Conservation (phyloP, 371 early-diverging fungal species). For the Mortierella sp. region DNA sequence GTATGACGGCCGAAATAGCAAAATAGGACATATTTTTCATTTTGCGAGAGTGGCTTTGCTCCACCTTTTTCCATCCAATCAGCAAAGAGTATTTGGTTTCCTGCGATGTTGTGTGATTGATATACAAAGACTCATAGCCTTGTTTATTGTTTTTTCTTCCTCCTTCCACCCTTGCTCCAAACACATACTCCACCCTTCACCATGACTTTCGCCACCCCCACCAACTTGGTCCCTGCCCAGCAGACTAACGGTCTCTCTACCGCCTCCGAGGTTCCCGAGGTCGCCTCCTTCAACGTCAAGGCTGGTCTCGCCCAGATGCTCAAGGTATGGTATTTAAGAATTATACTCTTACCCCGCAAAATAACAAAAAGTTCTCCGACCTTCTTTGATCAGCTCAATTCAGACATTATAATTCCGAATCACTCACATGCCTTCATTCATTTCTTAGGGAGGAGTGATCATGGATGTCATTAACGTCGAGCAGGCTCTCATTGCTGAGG, state of each 20-base stretch:
- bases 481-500: conserved; percentile 98
- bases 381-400: not conserved
- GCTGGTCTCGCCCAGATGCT: conserved; percentile 97
- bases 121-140: too few relatives aligned
- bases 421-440: not conserved
- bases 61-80: not conserved
- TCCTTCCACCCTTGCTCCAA: too few relatives aligned
- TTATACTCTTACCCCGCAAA: not conserved
- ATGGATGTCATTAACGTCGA: conserved; percentile 98
- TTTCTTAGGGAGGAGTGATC: conserved; percentile 92
- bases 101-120: too few relatives aligned
- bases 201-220: conserved; percentile 69
- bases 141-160: too few relatives aligned
- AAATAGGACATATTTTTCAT: too few relatives aligned
- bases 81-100: not conserved
- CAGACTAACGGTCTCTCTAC: conserved; percentile 47
- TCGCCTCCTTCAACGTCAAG: conserved; percentile 81
- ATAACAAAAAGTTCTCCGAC: not conserved
- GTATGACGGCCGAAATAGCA: too few relatives aligned
- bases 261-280: conserved; percentile 53
- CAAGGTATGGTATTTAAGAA: conserved; percentile 83
- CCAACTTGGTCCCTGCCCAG: conserved; percentile 73
- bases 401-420: not conserved
- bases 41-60: too few relatives aligned
- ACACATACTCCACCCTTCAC: not conserved